A percentile compares a stretch with the other conserved stretches of the same genome.
Conservation (phyloP, 1,284 basidiomycete species). For the Phylloporus gajari region DNA sequence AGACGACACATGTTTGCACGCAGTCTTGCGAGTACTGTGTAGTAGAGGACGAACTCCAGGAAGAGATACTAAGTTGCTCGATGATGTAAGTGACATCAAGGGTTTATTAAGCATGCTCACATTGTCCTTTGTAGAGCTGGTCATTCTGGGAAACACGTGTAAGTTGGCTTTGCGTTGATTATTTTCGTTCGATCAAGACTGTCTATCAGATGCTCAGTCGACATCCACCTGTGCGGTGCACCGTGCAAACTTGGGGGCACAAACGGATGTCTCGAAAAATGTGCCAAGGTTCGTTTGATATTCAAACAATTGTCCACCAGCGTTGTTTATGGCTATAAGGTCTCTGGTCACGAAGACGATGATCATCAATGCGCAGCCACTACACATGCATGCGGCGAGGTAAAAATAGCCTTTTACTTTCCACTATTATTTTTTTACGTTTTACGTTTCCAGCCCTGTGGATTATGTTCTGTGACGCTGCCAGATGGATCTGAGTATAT, state of each 20-base stretch:
- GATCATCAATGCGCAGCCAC: conserved; percentile 63
- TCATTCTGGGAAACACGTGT: conserved; percentile 65
- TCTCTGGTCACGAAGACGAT: conserved; percentile 53
- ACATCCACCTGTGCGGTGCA: conserved; percentile 58
- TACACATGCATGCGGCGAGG: conserved; percentile 65
- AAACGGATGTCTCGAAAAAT: conserved; percentile 58
- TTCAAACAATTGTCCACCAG: neutral
- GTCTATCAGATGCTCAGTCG: conserved; percentile 55
- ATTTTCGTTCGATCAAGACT: neutral
- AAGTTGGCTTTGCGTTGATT: conserved; percentile 24
- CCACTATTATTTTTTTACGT: neutral
- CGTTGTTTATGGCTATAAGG: conserved; percentile 43
- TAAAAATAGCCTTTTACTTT: conserved; percentile 33
- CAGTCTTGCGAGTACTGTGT: conserved; percentile 56
- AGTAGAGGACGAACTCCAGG: conserved; percentile 25
- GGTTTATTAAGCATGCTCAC: neutral
- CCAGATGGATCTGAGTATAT: no score
- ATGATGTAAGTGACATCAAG: conserved; percentile 51
- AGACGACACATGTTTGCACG: conserved; percentile 57
- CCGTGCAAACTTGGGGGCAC: conserved; percentile 54
- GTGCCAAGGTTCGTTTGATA: conserved; percentile 52
- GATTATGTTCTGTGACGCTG: no score
- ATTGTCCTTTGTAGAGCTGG: conserved; percentile 49
- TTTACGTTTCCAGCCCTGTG: neutral
- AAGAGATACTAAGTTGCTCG: conserved; percentile 46